These are phyloP conservation scores for Rubia balearica DNA, from an alignment of 305 asterid species.

Conservation along the genomic window DNA sequence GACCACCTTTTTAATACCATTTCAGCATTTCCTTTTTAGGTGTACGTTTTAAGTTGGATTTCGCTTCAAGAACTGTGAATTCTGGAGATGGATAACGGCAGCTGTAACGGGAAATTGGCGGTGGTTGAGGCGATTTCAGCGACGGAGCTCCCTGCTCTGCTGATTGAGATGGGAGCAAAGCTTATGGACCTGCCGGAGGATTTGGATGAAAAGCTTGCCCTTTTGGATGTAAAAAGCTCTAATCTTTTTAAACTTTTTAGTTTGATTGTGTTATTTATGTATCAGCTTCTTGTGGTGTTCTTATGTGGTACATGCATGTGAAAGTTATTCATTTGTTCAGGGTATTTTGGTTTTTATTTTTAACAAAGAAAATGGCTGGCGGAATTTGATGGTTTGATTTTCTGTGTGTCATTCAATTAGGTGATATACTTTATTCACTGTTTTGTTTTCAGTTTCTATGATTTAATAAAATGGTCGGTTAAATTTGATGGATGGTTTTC, in stretches of 20 bases:
- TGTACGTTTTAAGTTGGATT: not conserved
- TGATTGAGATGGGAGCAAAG: constrained; percentile 1
- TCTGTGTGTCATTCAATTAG: too few relatives aligned
- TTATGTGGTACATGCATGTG: not conserved
- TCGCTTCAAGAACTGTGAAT: not conserved
- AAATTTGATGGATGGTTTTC: not conserved
- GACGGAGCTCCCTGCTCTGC: constrained; percentile 2
- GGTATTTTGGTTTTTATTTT: not conserved
- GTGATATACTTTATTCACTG: too few relatives aligned
- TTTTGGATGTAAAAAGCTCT: not conserved
- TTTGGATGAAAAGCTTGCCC: not conserved
- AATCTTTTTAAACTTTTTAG: not conserved
- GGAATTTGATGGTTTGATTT: not conserved
- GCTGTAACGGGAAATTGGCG: not conserved
- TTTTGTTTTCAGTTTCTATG: too few relatives aligned
- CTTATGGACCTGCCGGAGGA: not conserved
- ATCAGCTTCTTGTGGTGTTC: not conserved
- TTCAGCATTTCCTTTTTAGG: not conserved
- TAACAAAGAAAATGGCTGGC: not conserved
- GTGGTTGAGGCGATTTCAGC: not conserved
- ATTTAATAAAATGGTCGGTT: not conserved
- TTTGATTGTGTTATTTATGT: not conserved
- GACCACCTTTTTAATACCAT: not conserved
- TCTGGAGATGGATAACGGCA: not conserved
- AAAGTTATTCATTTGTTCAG: not conserved